Evolutionary conservation across 2,329 filamentous ascomycete species (phyloP).

Genomic region (Aspergillus novofumigatus): DNA sequence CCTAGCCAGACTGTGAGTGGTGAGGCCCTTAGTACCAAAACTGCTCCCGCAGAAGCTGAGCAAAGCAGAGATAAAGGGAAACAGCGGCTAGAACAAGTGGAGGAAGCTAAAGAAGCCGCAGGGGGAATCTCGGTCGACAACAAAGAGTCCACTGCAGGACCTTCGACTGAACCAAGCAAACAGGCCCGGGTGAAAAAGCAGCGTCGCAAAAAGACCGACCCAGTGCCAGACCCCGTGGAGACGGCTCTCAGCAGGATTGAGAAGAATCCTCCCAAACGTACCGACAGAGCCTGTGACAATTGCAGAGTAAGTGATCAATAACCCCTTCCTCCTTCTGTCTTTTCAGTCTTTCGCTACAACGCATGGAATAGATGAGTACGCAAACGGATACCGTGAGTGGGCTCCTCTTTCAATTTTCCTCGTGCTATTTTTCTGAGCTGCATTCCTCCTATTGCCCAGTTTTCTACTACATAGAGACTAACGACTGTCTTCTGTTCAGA

Average conservation of each 20-base stretch:
- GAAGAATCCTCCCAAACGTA: constrained; percentile 9
- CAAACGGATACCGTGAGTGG: background rate
- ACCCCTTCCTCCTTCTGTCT: background rate
- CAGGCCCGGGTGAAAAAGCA: constrained; percentile 11
- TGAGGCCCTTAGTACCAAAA: background rate
- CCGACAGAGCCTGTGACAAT: constrained; percentile 25
- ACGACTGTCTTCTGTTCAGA: constrained; percentile 4
- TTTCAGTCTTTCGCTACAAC: background rate
- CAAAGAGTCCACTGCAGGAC: background rate
- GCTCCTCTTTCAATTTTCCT: background rate
- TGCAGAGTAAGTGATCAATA: constrained; percentile 22
- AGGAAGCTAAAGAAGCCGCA: background rate
- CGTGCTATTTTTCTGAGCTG: background rate
- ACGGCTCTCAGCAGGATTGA: constrained; percentile 14
- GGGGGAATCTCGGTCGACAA: background rate
- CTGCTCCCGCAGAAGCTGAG: background rate
- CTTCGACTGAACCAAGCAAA: constrained; percentile 49
- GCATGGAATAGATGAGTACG: background rate
- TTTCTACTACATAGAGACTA: background rate
- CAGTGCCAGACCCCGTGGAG: constrained; percentile 21
- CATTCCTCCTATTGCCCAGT: background rate
- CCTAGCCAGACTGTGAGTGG: background rate
- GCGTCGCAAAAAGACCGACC: constrained; percentile 12
- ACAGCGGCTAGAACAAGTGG: background rate
- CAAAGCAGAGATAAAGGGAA: background rate